Evolutionary conservation across 106 monocot genomes (phyloP), one percentile per base, ranked within the genome.

Genomic region (Dioscorea alata): DNA sequence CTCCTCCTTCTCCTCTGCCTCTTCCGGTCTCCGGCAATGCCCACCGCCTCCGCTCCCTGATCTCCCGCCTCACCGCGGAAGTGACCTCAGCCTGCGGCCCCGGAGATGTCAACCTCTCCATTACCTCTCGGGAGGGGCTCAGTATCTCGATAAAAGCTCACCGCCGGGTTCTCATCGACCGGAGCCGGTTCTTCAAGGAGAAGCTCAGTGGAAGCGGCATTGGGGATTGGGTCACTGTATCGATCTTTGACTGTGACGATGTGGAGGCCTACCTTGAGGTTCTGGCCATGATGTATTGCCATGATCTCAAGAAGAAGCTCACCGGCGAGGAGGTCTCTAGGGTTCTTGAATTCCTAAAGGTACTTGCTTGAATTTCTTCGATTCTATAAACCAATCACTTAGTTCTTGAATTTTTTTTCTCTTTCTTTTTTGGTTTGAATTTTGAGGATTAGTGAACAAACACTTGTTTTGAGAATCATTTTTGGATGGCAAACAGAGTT

Each of bases 211-310:
- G 60, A 10, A 20, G 69, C 21, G 15, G 63, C 57, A 50, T 49
- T 60, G 23, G 61, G 52, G 51, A 18, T 57, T 50, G 57, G 74
- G 74, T 66, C 8, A 33, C 66, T 2, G 66, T 49, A 22, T 35
- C 35, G 75, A 86, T 81, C 69, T 76, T 72, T 48, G 85, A 86
- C 48, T 84, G 84, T 70, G 81, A 88, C 33, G 88, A 88, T 24
- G 83, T 78, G 54, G 86, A 81, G 70, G 73, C 71, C 2, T 90
- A 86, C 32, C 77, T 86, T 22, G 85, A 90, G 72, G 89, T 78
- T 14, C 75, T 90, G 23, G 80, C 68, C 21, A 59, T 90, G 50
- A 86, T 90, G 90, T 90, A 90, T 69, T 86, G 73, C 52, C 71
- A 48, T 31, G 80, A 83, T 57, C 63, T 81, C 23, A 58, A 60